Percentiles rank a stretch among this genome's conserved stretches.
Evolutionary conservation across 129 eudicot genomes (phyloP).

Genomic region (Chrysanthemum seticuspe): DNA sequence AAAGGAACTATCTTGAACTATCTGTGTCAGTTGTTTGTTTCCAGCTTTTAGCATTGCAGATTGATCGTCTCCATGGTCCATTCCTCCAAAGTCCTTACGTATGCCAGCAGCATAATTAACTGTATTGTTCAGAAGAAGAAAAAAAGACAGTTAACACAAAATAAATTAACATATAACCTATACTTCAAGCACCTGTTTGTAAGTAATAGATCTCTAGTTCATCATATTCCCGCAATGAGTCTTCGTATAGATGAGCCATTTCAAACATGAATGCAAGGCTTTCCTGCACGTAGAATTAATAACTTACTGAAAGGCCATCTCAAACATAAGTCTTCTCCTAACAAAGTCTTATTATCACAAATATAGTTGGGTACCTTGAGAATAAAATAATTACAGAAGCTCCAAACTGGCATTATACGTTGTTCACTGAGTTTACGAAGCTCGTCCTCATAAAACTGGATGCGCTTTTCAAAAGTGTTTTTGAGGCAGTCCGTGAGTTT

Average conservation of each 20-base stretch:
- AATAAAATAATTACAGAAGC: constrained; percentile 84
- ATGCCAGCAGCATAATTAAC: constrained; percentile 67
- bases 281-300: constrained; percentile 51
- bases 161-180: constrained; percentile 8
- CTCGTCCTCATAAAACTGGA: constrained; percentile 95
- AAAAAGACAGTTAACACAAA: constrained; percentile 10
- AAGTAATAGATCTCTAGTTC: constrained; percentile 86
- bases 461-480: constrained; percentile 83
- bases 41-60: constrained; percentile 73
- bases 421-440: constrained; percentile 92
- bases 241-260: constrained; percentile 94
- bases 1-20: constrained; percentile 92
- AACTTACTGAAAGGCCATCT: not conserved
- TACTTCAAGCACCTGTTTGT: constrained; percentile 71
- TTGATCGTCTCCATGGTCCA: constrained; percentile 84
- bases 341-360: not conserved
- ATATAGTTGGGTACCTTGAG: constrained; percentile 53
- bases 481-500: constrained; percentile 73
- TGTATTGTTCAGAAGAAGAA: constrained; percentile 28
- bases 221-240: constrained; percentile 89
- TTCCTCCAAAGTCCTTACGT: constrained; percentile 83
- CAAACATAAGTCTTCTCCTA: not conserved
- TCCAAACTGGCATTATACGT: constrained; percentile 91
- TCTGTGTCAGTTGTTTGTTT: constrained; percentile 68
- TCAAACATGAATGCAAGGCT: constrained; percentile 96